phyloP scores from a whole-genome alignment of 1,284 basidiomycete species.

The Gomphus bonarii region DNA sequence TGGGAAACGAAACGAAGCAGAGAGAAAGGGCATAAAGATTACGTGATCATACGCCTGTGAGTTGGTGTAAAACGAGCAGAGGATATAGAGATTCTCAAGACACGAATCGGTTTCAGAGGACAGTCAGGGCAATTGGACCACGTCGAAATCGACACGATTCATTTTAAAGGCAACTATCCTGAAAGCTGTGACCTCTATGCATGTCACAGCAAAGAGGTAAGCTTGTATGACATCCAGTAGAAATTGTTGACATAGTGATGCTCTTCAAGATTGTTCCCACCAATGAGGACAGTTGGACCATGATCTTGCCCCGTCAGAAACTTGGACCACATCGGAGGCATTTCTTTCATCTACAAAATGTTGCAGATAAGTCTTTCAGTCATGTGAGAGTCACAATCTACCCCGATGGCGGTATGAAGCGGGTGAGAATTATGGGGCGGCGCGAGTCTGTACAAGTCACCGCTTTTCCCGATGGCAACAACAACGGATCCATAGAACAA shows the following conservation, averaged over 20 bases:
- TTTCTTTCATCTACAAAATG: constrained; percentile 72
- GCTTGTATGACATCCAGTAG: constrained; percentile 20
- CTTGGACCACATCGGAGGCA: constrained; percentile 88
- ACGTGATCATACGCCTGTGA: constrained; percentile 84
- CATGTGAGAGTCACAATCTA: constrained; percentile 87
- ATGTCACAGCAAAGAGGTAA: constrained; percentile 34
- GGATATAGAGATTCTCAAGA: not conserved
- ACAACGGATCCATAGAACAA: not conserved
- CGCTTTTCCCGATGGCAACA: constrained; percentile 9
- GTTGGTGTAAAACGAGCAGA: constrained; percentile 17
- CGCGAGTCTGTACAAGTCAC: constrained; percentile 23
- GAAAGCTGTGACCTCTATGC: constrained; percentile 82
- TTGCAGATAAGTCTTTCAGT: constrained; percentile 50
- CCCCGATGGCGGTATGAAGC: constrained; percentile 94
- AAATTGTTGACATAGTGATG: not conserved
- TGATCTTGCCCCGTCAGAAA: constrained; percentile 67
- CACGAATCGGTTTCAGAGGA: constrained; percentile 25
- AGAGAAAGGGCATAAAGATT: constrained; percentile 74
- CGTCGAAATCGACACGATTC: constrained; percentile 87
- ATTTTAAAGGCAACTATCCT: constrained; percentile 97
- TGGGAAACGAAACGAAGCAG: constrained; percentile 96
- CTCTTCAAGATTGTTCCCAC: constrained; percentile 21
- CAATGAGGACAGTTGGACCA: constrained; percentile 50
- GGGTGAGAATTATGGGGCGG: constrained; percentile 75
- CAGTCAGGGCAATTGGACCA: constrained; percentile 61